A percentile compares a stretch with the other conserved stretches of the same genome.
These are phyloP conservation scores for Fraxinus platypoda DNA, from an alignment of 305 asterid species.

Conservation along the genomic window DNA sequence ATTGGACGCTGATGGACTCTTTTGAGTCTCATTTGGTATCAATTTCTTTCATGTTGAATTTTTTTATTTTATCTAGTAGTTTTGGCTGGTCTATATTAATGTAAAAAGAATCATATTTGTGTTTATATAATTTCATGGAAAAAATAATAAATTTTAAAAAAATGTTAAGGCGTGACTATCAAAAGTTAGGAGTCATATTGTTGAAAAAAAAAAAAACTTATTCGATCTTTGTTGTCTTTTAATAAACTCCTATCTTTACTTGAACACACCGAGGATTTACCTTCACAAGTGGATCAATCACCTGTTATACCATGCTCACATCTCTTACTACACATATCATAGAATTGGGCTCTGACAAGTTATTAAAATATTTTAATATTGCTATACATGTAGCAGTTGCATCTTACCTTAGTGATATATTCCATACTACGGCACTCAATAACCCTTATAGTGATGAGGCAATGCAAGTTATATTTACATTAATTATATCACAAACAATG, in stretches of 20 bases:
- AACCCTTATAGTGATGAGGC: not conserved
- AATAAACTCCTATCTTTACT: not conserved
- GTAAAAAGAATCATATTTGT: not conserved
- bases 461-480: not conserved
- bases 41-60: not conserved
- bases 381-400: not conserved
- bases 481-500: not conserved
- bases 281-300: not conserved
- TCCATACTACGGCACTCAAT: not conserved
- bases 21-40: not conserved
- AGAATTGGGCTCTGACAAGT: not conserved
- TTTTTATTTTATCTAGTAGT: not conserved
- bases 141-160: too few relatives aligned
- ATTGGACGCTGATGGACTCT: not conserved
- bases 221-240: too few relatives aligned
- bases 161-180: not conserved
- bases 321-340: not conserved
- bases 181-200: not conserved
- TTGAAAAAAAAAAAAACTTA: too few relatives aligned
- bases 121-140: not conserved
- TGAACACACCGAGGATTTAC: not conserved
- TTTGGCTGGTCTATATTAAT: not conserved
- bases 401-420: not conserved
- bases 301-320: not conserved
- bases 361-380: too few relatives aligned